Percentiles rank a stretch among this genome's conserved stretches.
phyloP scores from a whole-genome alignment of 192 early-diverging fungal genomes.

The Umbelopsis isabellina region DNA sequence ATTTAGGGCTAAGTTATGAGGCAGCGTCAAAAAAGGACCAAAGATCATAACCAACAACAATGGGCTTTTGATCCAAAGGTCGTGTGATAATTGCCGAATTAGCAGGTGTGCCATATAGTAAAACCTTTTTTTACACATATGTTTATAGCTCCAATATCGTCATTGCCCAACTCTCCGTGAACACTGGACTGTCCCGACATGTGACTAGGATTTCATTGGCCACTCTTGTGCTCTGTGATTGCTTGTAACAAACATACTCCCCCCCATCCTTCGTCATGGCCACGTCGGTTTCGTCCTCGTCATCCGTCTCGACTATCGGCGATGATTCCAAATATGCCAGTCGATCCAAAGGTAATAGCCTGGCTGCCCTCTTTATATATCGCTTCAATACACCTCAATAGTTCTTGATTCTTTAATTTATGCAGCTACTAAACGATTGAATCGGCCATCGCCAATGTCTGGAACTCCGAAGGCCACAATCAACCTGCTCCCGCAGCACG shows the following conservation, averaged over 20 bases:
- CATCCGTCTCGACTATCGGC: constrained; percentile 7
- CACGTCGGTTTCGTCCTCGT: constrained; percentile 15
- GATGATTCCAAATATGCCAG: constrained; percentile 13
- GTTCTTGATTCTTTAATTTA: background rate
- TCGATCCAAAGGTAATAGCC: constrained; percentile 2
- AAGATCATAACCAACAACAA: background rate
- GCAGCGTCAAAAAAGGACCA: too few relatives aligned
- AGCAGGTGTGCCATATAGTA: too few relatives aligned
- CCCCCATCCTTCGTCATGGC: constrained; percentile 7
- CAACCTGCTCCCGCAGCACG: constrained; percentile 49
- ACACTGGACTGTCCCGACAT: background rate
- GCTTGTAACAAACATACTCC: background rate
- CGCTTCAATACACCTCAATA: background rate
- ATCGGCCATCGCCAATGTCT: background rate
- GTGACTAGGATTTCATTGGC: constrained; percentile 12
- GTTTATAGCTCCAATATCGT: background rate
- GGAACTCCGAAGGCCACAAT: constrained; percentile 34
- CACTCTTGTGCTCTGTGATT: background rate
- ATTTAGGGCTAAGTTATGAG: too few relatives aligned
- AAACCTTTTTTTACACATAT: background rate
- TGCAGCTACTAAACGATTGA: background rate
- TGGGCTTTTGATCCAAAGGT: background rate
- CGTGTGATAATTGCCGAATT: too few relatives aligned
- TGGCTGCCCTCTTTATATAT: background rate
- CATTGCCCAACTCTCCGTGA: too few relatives aligned